phyloP scores from a whole-genome alignment of 2,329 filamentous ascomycete genomes.

The Botrytis hyacinthi region DNA sequence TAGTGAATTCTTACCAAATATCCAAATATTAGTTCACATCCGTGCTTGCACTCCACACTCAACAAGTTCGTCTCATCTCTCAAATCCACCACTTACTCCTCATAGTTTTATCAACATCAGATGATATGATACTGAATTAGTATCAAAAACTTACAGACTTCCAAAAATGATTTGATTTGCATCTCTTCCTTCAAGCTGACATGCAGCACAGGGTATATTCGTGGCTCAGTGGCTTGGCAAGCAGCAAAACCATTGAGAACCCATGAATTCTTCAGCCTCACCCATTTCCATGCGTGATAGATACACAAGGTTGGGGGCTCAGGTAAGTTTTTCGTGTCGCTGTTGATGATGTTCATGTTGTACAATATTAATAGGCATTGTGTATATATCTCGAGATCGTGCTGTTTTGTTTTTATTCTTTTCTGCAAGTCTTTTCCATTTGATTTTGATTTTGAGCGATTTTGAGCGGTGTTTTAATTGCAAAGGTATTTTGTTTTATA shows the following conservation, averaged over 20 bases:
- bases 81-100: not conserved
- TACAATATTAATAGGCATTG: too few relatives aligned
- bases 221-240: slow-evolving; percentile 3
- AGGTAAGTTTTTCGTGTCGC: not conserved
- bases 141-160: not conserved
- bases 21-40: not conserved
- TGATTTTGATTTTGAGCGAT: not conserved
- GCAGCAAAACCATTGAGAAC: not conserved
- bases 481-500: not conserved
- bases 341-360: not conserved
- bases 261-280: not conserved
- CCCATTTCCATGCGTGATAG: not conserved
- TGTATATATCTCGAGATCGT: not conserved
- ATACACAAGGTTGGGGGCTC: not conserved
- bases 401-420: not conserved
- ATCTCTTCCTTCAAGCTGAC: not conserved
- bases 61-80: not conserved
- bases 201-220: not conserved
- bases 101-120: not conserved
- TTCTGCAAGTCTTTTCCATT: not conserved
- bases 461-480: not conserved
- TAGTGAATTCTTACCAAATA: not conserved
- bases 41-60: slow-evolving; percentile 1
- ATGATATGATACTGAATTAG: not conserved
- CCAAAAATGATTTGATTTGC: not conserved